Percentiles rank a stretch among this genome's conserved stretches.
phyloP scores from a whole-genome alignment of 1,139 yeast genomes.

The Saccharomyces hybrid region DNA sequence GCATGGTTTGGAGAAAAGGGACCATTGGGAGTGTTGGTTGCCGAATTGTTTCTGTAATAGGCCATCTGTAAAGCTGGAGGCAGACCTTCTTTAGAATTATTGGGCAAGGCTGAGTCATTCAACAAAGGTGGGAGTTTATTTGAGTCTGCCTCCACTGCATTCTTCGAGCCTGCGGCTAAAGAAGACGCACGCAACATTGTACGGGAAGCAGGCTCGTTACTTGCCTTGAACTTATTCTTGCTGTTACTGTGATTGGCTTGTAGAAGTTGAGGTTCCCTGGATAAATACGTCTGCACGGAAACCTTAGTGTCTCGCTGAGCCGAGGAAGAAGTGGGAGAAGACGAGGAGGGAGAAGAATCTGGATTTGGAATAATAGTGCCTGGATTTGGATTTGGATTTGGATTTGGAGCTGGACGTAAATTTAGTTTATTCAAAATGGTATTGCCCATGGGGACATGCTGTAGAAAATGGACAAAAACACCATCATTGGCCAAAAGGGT shows the following conservation, averaged over 20 bases:
- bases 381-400: not conserved
- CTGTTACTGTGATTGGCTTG: not conserved
- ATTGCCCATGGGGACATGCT: conserved; percentile 6
- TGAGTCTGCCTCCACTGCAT: not conserved
- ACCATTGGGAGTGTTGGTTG: conserved; percentile 11
- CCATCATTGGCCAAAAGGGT: conserved; percentile 64
- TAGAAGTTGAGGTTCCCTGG: conserved; percentile 33
- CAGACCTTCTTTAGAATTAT: conserved; percentile 25
- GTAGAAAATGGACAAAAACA: conserved; percentile 43
- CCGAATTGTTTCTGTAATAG: conserved; percentile 28
- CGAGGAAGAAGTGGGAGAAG: conserved; percentile 1
- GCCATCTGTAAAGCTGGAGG: conserved; percentile 35
- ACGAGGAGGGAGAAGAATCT: not conserved
- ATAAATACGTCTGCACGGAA: conserved; percentile 30
- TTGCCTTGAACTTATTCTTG: not conserved
- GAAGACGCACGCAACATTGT: not conserved
- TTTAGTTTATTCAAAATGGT: conserved; percentile 5
- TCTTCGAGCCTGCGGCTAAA: not conserved
- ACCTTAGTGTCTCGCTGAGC: conserved; percentile 10
- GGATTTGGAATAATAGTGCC: not conserved
- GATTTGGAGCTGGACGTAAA: not conserved
- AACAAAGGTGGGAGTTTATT: conserved; percentile 30
- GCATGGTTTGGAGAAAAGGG: conserved; percentile 2
- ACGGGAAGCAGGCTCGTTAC: not conserved
- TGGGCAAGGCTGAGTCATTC: conserved; percentile 36